These are phyloP conservation scores for Kurtzmaniella cleridarum DNA, from an alignment of 805 yeast genomes.

Conservation along the genomic window DNA sequence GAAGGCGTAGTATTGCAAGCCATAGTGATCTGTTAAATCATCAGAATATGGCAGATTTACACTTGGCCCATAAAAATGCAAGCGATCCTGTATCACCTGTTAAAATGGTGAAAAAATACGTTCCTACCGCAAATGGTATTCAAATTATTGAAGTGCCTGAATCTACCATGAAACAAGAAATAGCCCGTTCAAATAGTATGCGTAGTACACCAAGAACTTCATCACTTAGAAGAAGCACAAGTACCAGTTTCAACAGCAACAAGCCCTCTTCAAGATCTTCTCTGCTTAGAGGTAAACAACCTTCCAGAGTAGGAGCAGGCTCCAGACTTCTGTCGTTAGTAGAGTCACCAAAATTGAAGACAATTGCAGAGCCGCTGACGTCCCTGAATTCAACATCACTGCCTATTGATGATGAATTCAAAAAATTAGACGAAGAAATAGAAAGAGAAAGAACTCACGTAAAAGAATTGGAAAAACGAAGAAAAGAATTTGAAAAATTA, in stretches of 20 bases:
- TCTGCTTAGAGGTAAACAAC: conserved; percentile 14
- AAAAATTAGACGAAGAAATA: conserved; percentile 28
- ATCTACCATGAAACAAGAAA: conserved; percentile 31
- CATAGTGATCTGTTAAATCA: conserved; percentile 17
- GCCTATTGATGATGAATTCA: conserved; percentile 11
- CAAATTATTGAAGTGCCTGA: conserved; percentile 65
- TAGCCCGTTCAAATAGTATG: conserved; percentile 35
- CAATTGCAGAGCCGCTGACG: conserved; percentile 13
- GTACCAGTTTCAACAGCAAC: conserved; percentile 2
- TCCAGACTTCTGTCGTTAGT: conserved; percentile 12
- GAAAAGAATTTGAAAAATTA: conserved; percentile 31
- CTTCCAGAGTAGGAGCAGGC: conserved; percentile 2
- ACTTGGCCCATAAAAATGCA: conserved; percentile 16
- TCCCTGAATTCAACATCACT: too few relatives aligned
- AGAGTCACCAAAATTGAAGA: conserved; percentile 7
- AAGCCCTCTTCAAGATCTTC: conserved; percentile 17
- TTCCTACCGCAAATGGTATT: conserved; percentile 71
- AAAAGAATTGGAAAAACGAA: conserved; percentile 31
- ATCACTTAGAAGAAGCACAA: conserved; percentile 8
- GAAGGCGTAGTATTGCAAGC: conserved; percentile 1
- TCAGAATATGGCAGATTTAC: conserved; percentile 30
- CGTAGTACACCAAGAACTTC: conserved; percentile 19
- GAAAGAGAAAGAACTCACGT: conserved; percentile 35
- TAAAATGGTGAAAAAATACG: conserved; percentile 58
- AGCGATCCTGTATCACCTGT: conserved; percentile 8